Conservation (phyloP, 352 stramenopile species). For the Phytopythium boreale region DNA sequence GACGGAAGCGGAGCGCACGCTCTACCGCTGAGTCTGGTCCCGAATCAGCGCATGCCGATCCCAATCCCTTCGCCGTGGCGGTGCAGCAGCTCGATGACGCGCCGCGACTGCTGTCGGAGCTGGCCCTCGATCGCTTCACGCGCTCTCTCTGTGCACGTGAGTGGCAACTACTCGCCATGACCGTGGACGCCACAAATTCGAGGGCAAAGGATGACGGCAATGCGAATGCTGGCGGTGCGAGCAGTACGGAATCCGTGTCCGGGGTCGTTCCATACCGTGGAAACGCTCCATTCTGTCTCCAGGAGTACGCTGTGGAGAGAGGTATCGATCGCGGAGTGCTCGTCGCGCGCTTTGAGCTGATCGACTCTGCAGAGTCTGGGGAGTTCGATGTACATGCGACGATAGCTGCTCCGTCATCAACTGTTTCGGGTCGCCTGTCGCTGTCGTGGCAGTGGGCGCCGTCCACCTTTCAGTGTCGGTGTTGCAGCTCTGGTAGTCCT, state of each 20-base stretch:
- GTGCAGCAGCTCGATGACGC: slow-evolving; percentile 9
- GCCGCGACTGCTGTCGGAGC: slow-evolving; percentile 15
- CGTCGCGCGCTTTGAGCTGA: slow-evolving; percentile 7
- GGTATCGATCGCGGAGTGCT: background rate
- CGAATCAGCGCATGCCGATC: background rate
- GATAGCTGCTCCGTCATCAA: background rate
- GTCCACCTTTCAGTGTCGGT: background rate
- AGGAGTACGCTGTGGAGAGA: slow-evolving; percentile 13
- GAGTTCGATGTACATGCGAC: background rate
- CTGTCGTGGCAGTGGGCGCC: background rate
- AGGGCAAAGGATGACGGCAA: background rate
- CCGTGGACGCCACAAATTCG: background rate
- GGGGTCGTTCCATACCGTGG: background rate
- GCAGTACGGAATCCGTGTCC: no score
- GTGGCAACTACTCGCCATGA: background rate
- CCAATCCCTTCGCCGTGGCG: background rate
- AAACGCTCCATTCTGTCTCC: slow-evolving; percentile 26
- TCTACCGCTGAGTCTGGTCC: background rate
- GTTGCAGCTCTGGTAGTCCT: background rate
- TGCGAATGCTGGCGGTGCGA: no score
- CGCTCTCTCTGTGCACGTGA: slow-evolving; percentile 27
- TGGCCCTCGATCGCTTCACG: slow-evolving; percentile 17
- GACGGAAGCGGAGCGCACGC: background rate
- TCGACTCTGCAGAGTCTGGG: background rate
- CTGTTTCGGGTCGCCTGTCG: background rate